phyloP scores from a whole-genome alignment of 2,329 filamentous ascomycete species.

The Aureobasidium mangrovei region DNA sequence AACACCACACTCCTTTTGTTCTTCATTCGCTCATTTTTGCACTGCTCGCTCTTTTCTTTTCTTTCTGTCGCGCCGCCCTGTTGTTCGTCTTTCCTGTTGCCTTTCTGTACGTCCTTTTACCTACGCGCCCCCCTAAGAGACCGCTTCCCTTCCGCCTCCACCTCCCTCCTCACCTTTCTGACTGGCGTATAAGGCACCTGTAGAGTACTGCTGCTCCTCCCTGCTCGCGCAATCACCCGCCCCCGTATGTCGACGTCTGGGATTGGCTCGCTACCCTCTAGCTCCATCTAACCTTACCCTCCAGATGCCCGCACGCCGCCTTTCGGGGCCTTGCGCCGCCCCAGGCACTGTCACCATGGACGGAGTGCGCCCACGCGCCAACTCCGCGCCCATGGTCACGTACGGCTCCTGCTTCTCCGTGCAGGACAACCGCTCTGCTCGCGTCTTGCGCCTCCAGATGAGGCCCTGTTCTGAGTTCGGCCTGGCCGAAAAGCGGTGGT shows the following conservation, averaged over 20 bases:
- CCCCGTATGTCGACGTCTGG: background rate
- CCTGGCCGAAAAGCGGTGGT: background rate
- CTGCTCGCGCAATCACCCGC: background rate
- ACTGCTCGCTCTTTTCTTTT: background rate
- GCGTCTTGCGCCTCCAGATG: background rate
- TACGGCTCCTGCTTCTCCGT: background rate
- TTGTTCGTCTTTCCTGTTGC: background rate
- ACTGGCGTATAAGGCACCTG: background rate
- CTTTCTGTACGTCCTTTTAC: background rate
- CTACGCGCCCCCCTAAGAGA: background rate
- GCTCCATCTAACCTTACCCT: background rate
- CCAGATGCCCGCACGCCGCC: constrained; percentile 4
- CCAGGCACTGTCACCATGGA: background rate
- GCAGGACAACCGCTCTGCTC: background rate
- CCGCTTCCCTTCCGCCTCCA: background rate
- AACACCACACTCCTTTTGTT: background rate
- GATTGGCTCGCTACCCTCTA: background rate
- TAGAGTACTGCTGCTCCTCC: background rate
- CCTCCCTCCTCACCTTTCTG: background rate
- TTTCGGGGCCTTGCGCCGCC: background rate
- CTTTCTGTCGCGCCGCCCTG: background rate
- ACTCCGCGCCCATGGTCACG: background rate
- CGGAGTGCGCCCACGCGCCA: background rate
- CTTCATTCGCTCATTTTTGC: background rate
- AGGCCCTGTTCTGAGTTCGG: background rate